Conservation (phyloP, 306 rosid species). For the Begonia loranthoides region DNA sequence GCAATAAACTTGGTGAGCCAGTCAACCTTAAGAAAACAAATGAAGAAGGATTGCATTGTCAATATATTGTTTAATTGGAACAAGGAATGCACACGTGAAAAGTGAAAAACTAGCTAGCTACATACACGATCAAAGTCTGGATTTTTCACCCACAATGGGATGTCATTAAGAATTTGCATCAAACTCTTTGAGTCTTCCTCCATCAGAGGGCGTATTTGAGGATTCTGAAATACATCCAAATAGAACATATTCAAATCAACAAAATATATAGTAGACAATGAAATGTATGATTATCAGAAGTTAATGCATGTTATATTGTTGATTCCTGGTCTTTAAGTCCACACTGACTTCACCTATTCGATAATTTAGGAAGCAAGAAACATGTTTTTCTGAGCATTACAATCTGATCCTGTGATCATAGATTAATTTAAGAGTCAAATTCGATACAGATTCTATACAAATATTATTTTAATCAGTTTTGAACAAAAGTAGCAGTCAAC, state of each 20-base stretch:
- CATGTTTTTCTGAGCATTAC: background rate
- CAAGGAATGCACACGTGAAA: background rate
- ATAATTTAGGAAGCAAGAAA: background rate
- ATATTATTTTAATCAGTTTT: too few species aligned
- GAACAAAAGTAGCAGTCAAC: too few species aligned
- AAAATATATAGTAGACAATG: too few species aligned
- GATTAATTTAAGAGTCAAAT: too few species aligned
- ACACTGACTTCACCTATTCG: background rate
- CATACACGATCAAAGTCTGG: constrained; percentile 89
- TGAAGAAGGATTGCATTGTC: background rate
- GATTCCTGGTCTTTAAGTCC: background rate
- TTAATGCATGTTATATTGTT: background rate
- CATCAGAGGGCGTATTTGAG: constrained; percentile 39
- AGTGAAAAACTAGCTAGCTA: background rate
- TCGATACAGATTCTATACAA: too few species aligned
- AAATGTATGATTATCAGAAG: too few species aligned
- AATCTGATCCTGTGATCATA: too few species aligned
- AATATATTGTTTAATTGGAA: constrained; percentile 3
- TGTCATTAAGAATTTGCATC: constrained; percentile 76
- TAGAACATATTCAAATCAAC: background rate
- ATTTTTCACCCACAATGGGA: constrained; percentile 85
- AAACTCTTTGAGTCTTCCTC: constrained; percentile 55
- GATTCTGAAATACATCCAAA: constrained; percentile 33
- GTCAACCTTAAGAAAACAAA: constrained; percentile 38
- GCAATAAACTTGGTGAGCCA: constrained; percentile 74